Evolutionary conservation across 768 basidiomycete genomes (phyloP), one percentile per base, ranked within the genome.

Genomic region (Russula sp.): DNA sequence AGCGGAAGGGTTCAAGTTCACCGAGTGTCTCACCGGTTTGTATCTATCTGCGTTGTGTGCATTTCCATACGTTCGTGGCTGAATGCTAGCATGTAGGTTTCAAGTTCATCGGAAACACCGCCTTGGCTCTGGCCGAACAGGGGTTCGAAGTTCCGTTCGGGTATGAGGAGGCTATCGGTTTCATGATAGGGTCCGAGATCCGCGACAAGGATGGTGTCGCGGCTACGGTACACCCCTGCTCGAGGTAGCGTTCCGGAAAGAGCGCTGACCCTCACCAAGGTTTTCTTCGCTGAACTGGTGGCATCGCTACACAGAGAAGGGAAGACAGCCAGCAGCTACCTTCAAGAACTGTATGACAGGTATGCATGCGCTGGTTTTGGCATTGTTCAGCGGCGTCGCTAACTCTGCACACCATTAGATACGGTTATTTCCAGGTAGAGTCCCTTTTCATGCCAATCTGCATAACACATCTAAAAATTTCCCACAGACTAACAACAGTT

Each of bases 91-190:
- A 16, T 61, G 40, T 35, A 86, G 92, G 93, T 2, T 95, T 95
- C 75, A 95, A 95, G 74, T 93, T 83, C 70, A 92, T 95, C 55
- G 93, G 93, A 8, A 95, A 94, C 70, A 86, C 85, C 9, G 89
- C 87, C 3, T 74, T 91, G 40, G 75, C 78, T 55, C 80, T 94
- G 16, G 85, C 81, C 14, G 71, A 75, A 48, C 74, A 84, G 44
- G 92, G 91, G 2, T 90, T 82, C 69, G 81, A 86, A 47, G 74
- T 75, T 10, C 83, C 82, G 0, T 94, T 94, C 69, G 91, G 87
- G 10, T 95, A 95, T 69, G 93, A 95, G 70, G 93, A 95, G 74
- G 93, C 94, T 1, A 94, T 95, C 59, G 93, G 93, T 3, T 95
- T 83, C 71, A 94, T 94, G 91, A 85, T 92, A 72, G 89, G 90